These are phyloP conservation scores for Salix exigua DNA, from an alignment of 345 rosid genomes.

Conservation along the genomic window DNA sequence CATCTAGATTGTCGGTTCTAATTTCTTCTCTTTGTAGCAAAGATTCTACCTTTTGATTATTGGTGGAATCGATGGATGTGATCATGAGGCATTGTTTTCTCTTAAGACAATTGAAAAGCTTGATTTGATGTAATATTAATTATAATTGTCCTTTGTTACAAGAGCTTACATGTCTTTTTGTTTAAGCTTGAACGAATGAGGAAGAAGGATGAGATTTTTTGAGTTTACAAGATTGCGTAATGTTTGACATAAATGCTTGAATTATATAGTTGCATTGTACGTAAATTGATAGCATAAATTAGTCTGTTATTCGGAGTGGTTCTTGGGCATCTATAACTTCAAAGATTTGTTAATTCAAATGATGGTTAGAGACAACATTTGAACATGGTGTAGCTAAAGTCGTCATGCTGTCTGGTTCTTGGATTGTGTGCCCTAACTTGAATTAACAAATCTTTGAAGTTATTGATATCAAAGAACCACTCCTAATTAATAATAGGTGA, in stretches of 20 bases:
- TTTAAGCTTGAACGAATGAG: not conserved
- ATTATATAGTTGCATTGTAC: too few species aligned
- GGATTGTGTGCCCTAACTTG: not conserved
- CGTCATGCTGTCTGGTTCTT: not conserved
- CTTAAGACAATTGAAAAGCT: too few species aligned
- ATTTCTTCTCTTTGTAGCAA: not conserved
- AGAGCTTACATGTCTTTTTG: not conserved
- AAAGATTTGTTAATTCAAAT: not conserved
- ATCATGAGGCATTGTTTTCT: too few species aligned
- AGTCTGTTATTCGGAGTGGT: not conserved
- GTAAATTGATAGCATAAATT: not conserved
- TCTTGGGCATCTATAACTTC: not conserved
- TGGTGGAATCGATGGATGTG: too few species aligned
- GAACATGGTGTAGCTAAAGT: not conserved
- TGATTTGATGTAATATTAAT: not conserved
- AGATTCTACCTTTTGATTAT: not conserved
- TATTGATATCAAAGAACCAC: not conserved
- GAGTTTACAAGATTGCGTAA: not conserved
- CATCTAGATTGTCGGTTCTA: conserved; percentile 37
- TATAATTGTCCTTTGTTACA: not conserved
- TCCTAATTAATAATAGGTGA: not conserved
- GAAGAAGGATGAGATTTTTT: not conserved
- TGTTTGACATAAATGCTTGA: too few species aligned
- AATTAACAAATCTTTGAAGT: not conserved
- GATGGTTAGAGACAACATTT: not conserved